Evolutionary conservation across 1,284 basidiomycete genomes (phyloP).

Genomic region (Heliocybe sulcata): DNA sequence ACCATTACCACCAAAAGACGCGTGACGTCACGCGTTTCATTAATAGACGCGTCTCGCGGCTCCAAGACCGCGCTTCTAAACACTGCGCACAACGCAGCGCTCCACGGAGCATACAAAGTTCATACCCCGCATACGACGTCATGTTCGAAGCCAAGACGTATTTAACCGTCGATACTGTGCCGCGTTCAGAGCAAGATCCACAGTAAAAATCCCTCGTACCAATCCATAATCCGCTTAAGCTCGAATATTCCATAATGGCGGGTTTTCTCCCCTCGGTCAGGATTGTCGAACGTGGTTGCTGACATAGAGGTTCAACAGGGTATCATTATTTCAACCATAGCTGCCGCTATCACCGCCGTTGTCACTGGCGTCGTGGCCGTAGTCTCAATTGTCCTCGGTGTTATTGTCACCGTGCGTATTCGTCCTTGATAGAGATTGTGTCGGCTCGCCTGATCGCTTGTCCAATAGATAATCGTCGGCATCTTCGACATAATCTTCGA

Average conservation of each 20-base stretch:
- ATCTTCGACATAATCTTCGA: conserved; percentile 55
- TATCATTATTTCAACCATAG: conserved; percentile 57
- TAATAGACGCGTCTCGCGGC: neutral
- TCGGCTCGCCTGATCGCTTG: no score
- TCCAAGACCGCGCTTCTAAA: neutral
- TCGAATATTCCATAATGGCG: neutral
- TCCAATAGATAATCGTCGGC: conserved; percentile 45
- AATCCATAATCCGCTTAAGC: neutral
- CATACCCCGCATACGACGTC: neutral
- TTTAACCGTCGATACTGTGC: neutral
- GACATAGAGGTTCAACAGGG: conserved; percentile 29
- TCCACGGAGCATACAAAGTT: neutral
- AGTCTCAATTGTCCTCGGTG: conserved; percentile 49
- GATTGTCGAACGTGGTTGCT: neutral
- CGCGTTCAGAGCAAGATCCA: neutral
- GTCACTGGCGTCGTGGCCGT: conserved; percentile 50
- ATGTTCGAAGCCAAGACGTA: neutral
- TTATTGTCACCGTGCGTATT: conserved; percentile 46
- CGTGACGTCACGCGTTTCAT: neutral
- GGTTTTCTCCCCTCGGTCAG: neutral
- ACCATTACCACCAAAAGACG: no score
- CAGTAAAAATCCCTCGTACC: neutral
- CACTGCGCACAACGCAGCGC: neutral
- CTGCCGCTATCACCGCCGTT: conserved; percentile 44
- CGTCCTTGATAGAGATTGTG: no score